phyloP scores from a whole-genome alignment of 345 rosid species.

The Gossypium stocksii region DNA sequence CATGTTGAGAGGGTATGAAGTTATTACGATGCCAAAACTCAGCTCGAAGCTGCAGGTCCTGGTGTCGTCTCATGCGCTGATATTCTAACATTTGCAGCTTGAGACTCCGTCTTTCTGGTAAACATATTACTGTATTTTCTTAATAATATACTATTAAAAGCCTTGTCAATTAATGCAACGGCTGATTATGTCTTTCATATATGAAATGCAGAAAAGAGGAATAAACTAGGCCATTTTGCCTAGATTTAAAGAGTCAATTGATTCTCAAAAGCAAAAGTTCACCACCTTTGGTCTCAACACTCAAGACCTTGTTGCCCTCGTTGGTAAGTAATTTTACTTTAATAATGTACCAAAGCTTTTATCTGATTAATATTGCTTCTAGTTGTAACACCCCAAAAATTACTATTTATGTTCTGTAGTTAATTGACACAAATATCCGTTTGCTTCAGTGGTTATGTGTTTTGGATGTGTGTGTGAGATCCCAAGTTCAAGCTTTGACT shows the following conservation, averaged over 20 bases:
- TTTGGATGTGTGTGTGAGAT: too few species aligned
- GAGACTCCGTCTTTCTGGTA: constrained; percentile 38
- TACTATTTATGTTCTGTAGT: too few species aligned
- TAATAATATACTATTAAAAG: not conserved
- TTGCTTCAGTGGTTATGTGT: too few species aligned
- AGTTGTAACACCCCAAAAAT: too few species aligned
- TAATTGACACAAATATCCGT: too few species aligned
- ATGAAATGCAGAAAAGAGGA: constrained; percentile 27
- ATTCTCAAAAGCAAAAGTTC: constrained; percentile 26
- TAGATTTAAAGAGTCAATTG: constrained; percentile 19
- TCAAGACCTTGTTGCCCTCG: constrained; percentile 35
- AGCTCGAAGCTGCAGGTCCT: constrained; percentile 42
- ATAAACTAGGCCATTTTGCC: constrained; percentile 26
- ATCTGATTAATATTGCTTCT: too few species aligned
- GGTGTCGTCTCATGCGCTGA: constrained; percentile 57
- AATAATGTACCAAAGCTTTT: not conserved
- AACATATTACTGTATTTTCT: not conserved
- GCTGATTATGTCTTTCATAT: not conserved
- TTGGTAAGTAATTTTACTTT: constrained; percentile 20
- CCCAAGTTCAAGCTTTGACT: too few species aligned
- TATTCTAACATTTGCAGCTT: constrained; percentile 46
- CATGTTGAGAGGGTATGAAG: constrained; percentile 37
- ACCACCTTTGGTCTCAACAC: constrained; percentile 19
- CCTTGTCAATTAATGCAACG: not conserved
- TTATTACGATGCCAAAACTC: constrained; percentile 46